Base-by-base conservation (phyloP, 345 rosid species). In the Hevea brasiliensis region DNA sequence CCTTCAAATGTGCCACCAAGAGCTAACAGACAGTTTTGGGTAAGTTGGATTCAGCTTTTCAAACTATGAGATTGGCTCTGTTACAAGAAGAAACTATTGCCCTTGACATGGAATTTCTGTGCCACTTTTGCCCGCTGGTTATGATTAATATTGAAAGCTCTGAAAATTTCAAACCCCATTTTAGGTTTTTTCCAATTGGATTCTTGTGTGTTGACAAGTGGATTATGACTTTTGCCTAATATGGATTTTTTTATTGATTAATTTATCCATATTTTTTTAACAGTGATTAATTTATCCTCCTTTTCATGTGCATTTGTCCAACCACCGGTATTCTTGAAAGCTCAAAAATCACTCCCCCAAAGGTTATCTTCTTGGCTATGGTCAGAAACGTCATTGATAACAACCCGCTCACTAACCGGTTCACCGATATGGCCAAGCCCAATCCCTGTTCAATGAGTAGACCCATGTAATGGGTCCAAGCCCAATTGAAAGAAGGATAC, bases 401-500 rank as follows among this genome's bases (percentile, higher is more conserved):
- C 45, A 80, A 84, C 53, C 92, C 90, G 21, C 97, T 89, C 69
- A 88, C 85, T 54, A 87, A 37, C 81, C 89, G 77, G 77, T 88
- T 89, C 71, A 88, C 87, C 44, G 90, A 86, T 40, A 88, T 86
- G 42, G 86, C 91, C 73, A 89, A 65, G 63, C 84, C 86, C 11
- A 86, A 82, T 8, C 95, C 97, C 47, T 89, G 95, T 92, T 95
- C 0, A 90, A 79, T 8, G 88, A 79, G 80, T 89, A 92, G 20
- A 92, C 97, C 93, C 93, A 89, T 0, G 95, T 87, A 14, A 90
- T 86, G 0, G 95, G 92, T 10, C 95, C 92, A 11, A 87, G 87
- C 81, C 92, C 93, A 63, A 92, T 81, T 18, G 93, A 90, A 70
- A 88, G 75, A 84, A 84, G 7, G 97, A 90, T 0, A 88, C 87